Conservation (phyloP, 2,329 filamentous ascomycete genomes). For the Fusarium papillatum region DNA sequence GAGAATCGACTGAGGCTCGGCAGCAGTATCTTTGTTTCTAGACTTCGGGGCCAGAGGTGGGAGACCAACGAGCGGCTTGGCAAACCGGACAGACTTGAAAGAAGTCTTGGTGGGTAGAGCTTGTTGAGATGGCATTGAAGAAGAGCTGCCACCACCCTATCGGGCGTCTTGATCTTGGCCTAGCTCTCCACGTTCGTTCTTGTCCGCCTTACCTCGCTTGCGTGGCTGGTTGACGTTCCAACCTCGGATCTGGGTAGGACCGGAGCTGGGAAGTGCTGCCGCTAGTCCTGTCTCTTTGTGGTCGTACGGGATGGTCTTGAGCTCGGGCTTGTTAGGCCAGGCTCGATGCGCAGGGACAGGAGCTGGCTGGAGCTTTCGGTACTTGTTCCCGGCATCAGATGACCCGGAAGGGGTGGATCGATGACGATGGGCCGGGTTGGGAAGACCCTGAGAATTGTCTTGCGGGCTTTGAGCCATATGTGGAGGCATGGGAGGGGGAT, state of each 20-base stretch:
- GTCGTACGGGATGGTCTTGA: constrained; percentile 71
- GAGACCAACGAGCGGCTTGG: constrained; percentile 36
- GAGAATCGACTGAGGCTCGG: background rate
- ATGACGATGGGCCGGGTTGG: constrained; percentile 50
- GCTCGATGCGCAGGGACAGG: constrained; percentile 66
- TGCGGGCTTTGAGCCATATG: constrained; percentile 52
- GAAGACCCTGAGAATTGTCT: constrained; percentile 48
- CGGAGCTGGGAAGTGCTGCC: constrained; percentile 68
- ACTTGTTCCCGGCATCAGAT: constrained; percentile 59
- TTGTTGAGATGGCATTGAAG: constrained; percentile 35
- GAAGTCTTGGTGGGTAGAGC: constrained; percentile 19
- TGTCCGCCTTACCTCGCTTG: constrained; percentile 52
- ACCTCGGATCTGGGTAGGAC: constrained; percentile 68
- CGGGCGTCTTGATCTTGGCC: constrained; percentile 53
- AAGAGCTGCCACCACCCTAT: constrained; percentile 50
- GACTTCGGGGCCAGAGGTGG: constrained; percentile 29
- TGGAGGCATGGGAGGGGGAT: constrained; percentile 45
- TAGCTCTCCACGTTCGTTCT: constrained; percentile 49
- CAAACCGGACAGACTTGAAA: constrained; percentile 42
- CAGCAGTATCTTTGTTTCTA: background rate
- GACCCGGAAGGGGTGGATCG: constrained; percentile 55
- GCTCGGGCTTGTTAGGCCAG: constrained; percentile 62
- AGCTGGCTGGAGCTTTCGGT: constrained; percentile 71
- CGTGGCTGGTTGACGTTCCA: constrained; percentile 64
- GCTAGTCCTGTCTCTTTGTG: constrained; percentile 70